Base-by-base conservation (phyloP, 441 rosid species). In the Populus hybrid region DNA sequence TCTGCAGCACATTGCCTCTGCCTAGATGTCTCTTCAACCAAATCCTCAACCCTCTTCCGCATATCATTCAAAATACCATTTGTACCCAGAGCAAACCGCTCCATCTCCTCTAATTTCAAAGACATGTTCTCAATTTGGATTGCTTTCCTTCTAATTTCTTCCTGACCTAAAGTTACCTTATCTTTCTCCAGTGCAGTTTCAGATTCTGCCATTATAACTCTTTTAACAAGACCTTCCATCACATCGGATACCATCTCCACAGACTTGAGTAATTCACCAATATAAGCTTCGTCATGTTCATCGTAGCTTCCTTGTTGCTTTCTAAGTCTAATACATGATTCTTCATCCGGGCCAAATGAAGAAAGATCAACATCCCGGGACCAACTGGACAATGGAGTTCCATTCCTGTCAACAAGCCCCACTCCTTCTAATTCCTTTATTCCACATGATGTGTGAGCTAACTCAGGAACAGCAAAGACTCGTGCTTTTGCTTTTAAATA, bases 21-120 rank as follows among this genome's bases (percentile, higher is more conserved):
- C 78, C 90, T 91, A 80, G 91, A 83, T 77, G 91, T 91, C 80
- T 90, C 97, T 84, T 95, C 99, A 78, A 95, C 98, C 84, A 95
- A 84, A 84, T 89, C 92, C 82, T 92, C 91, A 72, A 93, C 90
- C 82, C 93, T 86, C 81, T 89, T 89, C 77, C 85, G 81, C 91
- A 92, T 91, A 74, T 95, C 95, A 65, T 81, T 87, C 67, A 93
- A 82, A 84, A 91, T 82, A 77, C 76, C 61, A 76, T 93, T 92
- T 32, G 93, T 91, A 32, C 89, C 93, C 40, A 73, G 50, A 75
- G 95, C 92, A 86, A 91, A 86, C 46, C 28, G 81, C 84, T 92
- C 91, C 95, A 91, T 89, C 85, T 91, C 96, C 75, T 90, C 95
- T 77, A 95, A 82, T 87, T 87, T 91, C 59, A 75, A 67, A 38